Evolutionary conservation across 108 stramenopile genomes (phyloP), one percentile per base, ranked within the genome.

Genomic region (Skeletonema potamos): DNA sequence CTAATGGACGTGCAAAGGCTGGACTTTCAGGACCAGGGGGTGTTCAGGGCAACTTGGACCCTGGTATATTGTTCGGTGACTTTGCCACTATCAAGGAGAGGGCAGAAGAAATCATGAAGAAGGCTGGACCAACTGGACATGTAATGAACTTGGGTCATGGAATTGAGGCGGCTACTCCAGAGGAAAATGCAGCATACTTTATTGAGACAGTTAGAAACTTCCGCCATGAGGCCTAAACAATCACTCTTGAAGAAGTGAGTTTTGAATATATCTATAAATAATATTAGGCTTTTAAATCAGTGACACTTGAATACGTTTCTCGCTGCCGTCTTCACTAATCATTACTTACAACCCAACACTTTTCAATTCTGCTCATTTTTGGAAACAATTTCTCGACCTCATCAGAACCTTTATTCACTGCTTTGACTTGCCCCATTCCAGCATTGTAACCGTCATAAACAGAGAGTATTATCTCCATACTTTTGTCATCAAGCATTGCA

Each of bases 91-190:
- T 95, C 81, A 81, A 92, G 80, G 96, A 97, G 81, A 86, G 95
- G 13, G 86, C 98, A 15, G 89, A 96, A 61, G 96, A 97, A 68
- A 98, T 99, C 41, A 64, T 99, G 64, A 87, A 78, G 64, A 92
- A 92, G 77, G 97, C 94, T 18, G 96, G 93, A 13, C 73, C 75
- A 17, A 89, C 82, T 34, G 96, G 96, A 7, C 98, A 99, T 70
- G 94, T 97, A 4, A 99, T 99, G 98, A 99, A 99, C 84, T 80
- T 99, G 58, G 98, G 98, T 46, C 98, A 99, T 82, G 98, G 98
- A 26, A 99, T 99, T 68, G 97, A 99, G 55, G 97, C 97, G 27
- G 84, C 80, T 43, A 99, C 98, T 26, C 81, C 95, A 1, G 98
- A 99, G 60, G 97, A 97, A 66, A 97, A 98, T 68, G 97, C 97